Base-by-base conservation (phyloP, 495 filamentous ascomycete species). In the Tricharina praecox region DNA sequence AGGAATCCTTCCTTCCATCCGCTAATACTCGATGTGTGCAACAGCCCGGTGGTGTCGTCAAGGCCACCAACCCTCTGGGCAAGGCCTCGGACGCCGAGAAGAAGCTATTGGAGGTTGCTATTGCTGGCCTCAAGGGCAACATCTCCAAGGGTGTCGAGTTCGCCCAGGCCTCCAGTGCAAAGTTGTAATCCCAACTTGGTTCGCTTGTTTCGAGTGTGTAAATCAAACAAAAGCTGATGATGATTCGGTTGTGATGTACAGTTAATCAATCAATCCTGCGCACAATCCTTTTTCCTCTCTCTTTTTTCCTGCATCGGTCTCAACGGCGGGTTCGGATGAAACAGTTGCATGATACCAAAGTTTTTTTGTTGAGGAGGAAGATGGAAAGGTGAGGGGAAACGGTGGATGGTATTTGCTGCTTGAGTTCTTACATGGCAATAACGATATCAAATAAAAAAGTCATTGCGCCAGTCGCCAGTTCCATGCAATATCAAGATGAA, bases 141-240 rank as follows among this genome's bases (percentile, higher is more conserved):
- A 93, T 97, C 60, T 66, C 74, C 56, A 95, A 95, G 75, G 90
- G 90, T 56, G 68, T 95, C 55, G 77, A 81, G 58, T 97, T 96
- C 62, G 75, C 64, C 19, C 42, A 21, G 42, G 16, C 28, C 5
- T 9, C 51, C 24, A 48, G 53, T 23, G 49, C 58, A 62, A 62
- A 62, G 58, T 61, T 61, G 58, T 61, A 61, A 61, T 52, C 49
- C 54, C 42, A 33, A 46, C 11, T 43, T 43, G 24, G 39, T 43
- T 21, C 5, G 5, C 16, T 39, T 5, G 13, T 21, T 8, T 15
- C n/a, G n/a, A n/a, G n/a, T n/a, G n/a, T n/a, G n/a, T n/a, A n/a
- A n/a, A n/a, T n/a, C n/a, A n/a, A n/a, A n/a, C n/a, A n/a, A n/a
- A n/a, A n/a, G n/a, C 7, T 43, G 39, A 43, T 7, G 39, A 10